Base-by-base conservation (phyloP, 305 asterid species). In the Fraxinus baroniana region DNA sequence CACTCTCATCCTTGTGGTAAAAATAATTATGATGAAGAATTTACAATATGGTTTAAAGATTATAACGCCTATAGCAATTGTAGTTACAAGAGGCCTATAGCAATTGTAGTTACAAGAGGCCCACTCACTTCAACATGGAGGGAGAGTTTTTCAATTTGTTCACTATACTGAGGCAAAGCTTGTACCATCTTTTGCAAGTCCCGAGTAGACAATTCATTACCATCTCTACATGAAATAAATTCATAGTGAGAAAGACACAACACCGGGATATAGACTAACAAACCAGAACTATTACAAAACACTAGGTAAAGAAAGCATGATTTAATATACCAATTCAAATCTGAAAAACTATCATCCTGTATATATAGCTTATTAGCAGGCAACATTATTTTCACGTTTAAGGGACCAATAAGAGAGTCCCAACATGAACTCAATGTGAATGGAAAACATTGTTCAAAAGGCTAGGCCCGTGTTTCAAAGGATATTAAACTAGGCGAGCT, bases 121-220 rank as follows among this genome's bases (percentile, higher is more conserved):
- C 74, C 75, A 95, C 99, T 94, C 89, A 97, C 99, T 89, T 97
- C 99, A 76, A 97, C 98, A 93, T 97, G 99, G 78, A 97, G 99
- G 60, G 99, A 97, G 84, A 97, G 98, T 89, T 95, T 97, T 87
- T 97, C 99, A 62, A 94, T 97, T 88, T 97, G 98, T 90, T 97
- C 98, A 86, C 99, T 95, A 81, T 97, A 97, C 80, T 97, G 97
- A 86, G 99, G 99, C 94, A 97, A 89, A 75, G 99, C 98, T 87
- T 97, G 99, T 86, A 97, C 99, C 98, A 95, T 93, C 95, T 92
- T 95, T 90, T 97, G 98, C 94, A 97, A 90, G 84, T 97, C 99
- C 81, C 97, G 93, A 70, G 98, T 97, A 62, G 99, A 97, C 84
- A 97, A 86, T 77, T 92, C 93, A 78, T 92, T 90, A 86, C 98